Base-by-base conservation (phyloP, 805 yeast species). In the Saccharomycopsis oosterbeekiorum region DNA sequence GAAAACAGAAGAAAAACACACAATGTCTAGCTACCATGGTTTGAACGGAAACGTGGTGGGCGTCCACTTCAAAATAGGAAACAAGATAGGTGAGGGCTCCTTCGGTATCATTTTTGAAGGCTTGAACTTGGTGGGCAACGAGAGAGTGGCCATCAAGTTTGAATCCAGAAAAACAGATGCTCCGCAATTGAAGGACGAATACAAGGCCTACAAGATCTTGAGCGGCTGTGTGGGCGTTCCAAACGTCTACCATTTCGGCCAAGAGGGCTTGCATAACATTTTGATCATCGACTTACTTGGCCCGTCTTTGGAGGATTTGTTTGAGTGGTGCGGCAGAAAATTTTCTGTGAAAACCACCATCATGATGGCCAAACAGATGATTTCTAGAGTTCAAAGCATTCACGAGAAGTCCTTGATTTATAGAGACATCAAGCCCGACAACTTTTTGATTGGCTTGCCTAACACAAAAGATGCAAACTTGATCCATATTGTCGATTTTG, bases 71-170 rank as follows among this genome's bases (percentile, higher is more conserved):
- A 86, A 85, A 66, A 82, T 87, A 61, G 94, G 93, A 10, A 86
- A 87, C 69, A 88, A 88, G 72, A 88, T 88, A 60, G 96, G 96
- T 42, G 94, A 88, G 70, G 96, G 96, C 1, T 87, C 94, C 0
- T 88, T 88, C 75, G 96, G 96, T 41, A 87, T 88, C 9, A 85
- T 88, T 59, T 88, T 88, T 71, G 91, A 88, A 74, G 96, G 96
- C 50, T 81, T 84, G 61, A 89, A 88, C 69, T 74, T 88, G 64
- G 75, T 88, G 63, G 81, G 86, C 65, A 83, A 84, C 56, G 66
- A 70, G 60, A 61, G 62, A 2, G 93, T 88, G 39, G 94, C 92
- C 3, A 86, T 88, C 69, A 88, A 88, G 71, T 88, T 88, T 70
- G 96, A 87, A 71, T 88, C 90, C 29, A 77, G 92, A 63, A 84